Evolutionary conservation across 352 stramenopile genomes (phyloP), one percentile per base, ranked within the genome.

Genomic region (Peronospora belbahrii): DNA sequence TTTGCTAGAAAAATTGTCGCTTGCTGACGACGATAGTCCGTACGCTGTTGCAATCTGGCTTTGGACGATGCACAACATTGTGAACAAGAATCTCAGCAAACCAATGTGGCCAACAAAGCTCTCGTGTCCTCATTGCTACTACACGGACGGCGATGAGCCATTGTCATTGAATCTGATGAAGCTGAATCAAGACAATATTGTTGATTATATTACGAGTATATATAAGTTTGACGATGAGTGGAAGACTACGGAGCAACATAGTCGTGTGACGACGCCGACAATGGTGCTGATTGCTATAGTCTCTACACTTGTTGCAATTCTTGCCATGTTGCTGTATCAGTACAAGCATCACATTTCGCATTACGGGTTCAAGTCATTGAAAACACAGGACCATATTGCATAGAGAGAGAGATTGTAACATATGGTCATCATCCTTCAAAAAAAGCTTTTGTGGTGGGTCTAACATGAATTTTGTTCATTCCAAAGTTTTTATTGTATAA

Each of bases 31-130:
- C 9, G 59, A 69, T 19, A 68, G 67, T 0, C 52, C 70, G 27
- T 33, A 66, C 10, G 59, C 67, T 14, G 55, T 88, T 17, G 38
- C 72, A 7, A 41, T 88, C 43, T 91, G 79, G 79, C 65, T 91
- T 41, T 88, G 76, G 70, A 56, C 55, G 5, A 87, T 88, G 74
- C 79, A 91, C 62, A 88, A 86, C 56, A 77, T 63, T 20, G 79
- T 91, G 10, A 91, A 86, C 44, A 74, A 70, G 38, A 60, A 76
- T 10, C 78, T 72, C 4, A 64, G 77, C 20, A 83, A 85, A 18
- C 37, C 42, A 0, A 72, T 77, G 36, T 89, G 74, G 71, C 75
- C 73, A 17, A 65, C 63, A 2, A 60, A 74, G 32, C 36, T 58
- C 30, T 63, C 61, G 3, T 86, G 74, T 44, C 62, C 57, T 7